Percentiles rank a stretch among this genome's conserved stretches.
Evolutionary conservation across 441 rosid genomes (phyloP).

Genomic region (Pelargonium fulgidum): DNA sequence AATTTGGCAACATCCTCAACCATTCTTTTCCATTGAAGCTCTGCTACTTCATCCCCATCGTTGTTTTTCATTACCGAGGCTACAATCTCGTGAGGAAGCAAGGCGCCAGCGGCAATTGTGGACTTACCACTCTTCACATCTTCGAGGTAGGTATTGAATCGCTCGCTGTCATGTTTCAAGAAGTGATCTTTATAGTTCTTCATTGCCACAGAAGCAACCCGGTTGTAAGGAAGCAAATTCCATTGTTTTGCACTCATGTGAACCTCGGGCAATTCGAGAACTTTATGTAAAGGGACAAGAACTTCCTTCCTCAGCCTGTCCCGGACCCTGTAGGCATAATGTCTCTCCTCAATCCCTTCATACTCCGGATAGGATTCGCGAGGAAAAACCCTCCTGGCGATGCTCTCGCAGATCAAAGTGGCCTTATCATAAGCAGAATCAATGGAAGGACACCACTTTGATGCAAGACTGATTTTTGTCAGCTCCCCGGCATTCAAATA

Average conservation of each 20-base stretch:
- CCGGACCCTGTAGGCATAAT: not conserved
- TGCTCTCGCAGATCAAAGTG: not conserved
- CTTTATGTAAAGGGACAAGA: not conserved
- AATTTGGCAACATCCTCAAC: not conserved
- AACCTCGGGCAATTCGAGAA: not conserved
- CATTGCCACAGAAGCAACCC: not conserved
- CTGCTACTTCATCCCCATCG: not conserved
- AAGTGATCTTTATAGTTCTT: not conserved
- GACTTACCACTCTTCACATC: not conserved
- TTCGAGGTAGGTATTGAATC: not conserved
- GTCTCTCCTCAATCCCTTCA: conserved; percentile 1
- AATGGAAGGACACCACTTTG: not conserved
- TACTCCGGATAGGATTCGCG: not conserved
- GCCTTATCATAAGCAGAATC: not conserved
- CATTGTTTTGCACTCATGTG: not conserved
- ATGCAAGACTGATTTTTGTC: not conserved
- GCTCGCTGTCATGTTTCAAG: not conserved
- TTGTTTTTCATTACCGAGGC: not conserved
- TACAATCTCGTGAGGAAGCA: not conserved
- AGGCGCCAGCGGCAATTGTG: not conserved
- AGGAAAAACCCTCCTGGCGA: not conserved
- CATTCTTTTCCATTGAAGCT: not conserved
- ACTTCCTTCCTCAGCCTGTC: conserved; percentile 1
- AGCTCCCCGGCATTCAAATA: not conserved
- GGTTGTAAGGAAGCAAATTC: not conserved